A percentile compares a stretch with the other conserved stretches of the same genome.
Conservation (phyloP, 768 basidiomycete genomes). For the Kwoniella heveanensis region DNA sequence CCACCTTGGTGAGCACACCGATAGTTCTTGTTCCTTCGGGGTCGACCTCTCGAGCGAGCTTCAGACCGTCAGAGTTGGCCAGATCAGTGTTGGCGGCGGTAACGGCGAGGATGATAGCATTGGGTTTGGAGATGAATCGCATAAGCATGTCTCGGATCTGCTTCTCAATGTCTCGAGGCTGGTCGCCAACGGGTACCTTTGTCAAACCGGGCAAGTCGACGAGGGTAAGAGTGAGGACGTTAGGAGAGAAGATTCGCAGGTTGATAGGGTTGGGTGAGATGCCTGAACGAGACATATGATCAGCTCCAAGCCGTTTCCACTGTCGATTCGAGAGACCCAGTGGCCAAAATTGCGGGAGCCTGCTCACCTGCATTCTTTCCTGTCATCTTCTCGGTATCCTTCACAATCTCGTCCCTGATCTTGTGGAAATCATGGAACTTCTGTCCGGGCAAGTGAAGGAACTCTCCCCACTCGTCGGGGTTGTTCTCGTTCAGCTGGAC, state of each 20-base stretch:
- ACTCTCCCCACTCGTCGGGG: constrained; percentile 97
- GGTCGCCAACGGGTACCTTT: constrained; percentile 92
- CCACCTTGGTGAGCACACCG: constrained; percentile 97
- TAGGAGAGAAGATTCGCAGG: constrained; percentile 93
- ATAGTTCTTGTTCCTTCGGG: constrained; percentile 96
- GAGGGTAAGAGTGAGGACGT: constrained; percentile 93
- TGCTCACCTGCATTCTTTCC: constrained; percentile 80
- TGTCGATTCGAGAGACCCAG: too few relatives aligned
- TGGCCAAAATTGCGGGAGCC: too few relatives aligned
- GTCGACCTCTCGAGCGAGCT: constrained; percentile 94
- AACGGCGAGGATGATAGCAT: constrained; percentile 94
- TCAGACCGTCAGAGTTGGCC: constrained; percentile 97
- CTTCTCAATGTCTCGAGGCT: constrained; percentile 94
- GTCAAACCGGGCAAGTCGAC: constrained; percentile 95
- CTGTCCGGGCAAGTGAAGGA: constrained; percentile 88
- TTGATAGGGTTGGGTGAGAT: constrained; percentile 98
- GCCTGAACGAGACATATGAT: constrained; percentile 59
- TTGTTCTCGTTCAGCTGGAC: constrained; percentile 73
- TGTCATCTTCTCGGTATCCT: constrained; percentile 97
- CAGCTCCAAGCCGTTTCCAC: too few relatives aligned
- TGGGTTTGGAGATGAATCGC: constrained; percentile 92
- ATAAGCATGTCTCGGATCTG: constrained; percentile 96
- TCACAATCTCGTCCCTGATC: constrained; percentile 92
- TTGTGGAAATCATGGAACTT: constrained; percentile 98
- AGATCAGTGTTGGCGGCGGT: constrained; percentile 94